Evolutionary conservation across 768 basidiomycete genomes (phyloP), one percentile per base, ranked within the genome.

Genomic region (Kwoniella heveanensis): DNA sequence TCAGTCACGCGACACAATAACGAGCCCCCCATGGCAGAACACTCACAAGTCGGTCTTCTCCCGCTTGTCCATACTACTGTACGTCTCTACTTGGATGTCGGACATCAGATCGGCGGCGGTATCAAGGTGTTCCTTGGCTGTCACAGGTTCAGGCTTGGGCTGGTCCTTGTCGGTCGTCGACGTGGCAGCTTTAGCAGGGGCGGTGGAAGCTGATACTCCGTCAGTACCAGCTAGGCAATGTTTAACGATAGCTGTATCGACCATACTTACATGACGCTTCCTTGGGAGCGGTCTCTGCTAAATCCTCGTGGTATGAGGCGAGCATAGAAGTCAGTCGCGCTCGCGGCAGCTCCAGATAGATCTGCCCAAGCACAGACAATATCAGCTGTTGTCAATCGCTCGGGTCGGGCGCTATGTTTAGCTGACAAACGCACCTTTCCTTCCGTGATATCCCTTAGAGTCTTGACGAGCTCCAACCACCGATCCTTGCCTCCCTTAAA

Each of bases 41-140:
- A 69, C 77, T 72, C 61, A 79, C 79, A 99, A 97, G 78, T 98
- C 92, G 3, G 92, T 96, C 84, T 99, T 99, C 81, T 99, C 96
- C 75, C 90, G 83, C 64, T 93, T 88, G 68, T 97, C 92, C 96
- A 99, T 98, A 6, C 91, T 92, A 15, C 94, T 97, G 79, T 97
- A 99, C 1, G 96, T 98, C 81, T 99, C 96, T 39, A 99, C 94
- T 82, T 97, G 94, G 1, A 99, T 86, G 62, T 99, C 96, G 24
- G 89, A 89, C 65, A 98, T 84, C 27, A 98, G 82, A 67, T 98
- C 96, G 0, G 91, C 93, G 6, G 96, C 93, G 0, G 88, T 89
- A 72, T 90, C 87, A 39, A 92, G 82, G 46, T 88, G 86, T 70
- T 90, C 89, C 58, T 73, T 71, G 15, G 73, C 66, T 69, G 89